Percentiles rank a stretch among this genome's conserved stretches.
Conservation (phyloP, 257 asterid species). For the Solanum boliviense region DNA sequence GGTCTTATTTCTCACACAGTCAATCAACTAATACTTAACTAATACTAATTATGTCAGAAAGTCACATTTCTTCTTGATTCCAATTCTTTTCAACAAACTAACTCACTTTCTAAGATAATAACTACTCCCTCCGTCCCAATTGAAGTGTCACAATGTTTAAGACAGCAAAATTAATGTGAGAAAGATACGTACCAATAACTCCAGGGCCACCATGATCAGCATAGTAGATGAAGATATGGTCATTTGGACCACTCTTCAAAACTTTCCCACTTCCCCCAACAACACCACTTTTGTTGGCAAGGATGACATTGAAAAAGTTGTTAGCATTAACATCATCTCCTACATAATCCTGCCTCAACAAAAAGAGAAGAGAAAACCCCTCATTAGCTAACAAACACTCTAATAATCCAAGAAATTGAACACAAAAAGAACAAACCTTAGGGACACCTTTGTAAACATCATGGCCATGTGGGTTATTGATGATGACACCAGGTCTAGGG, state of each 20-base stretch:
- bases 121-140: background rate
- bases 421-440: slow-evolving; percentile 37
- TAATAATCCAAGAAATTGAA: background rate
- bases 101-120: no score
- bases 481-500: slow-evolving; percentile 82
- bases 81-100: background rate
- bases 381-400: background rate
- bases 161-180: background rate
- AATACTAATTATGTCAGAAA: background rate
- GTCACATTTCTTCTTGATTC: no score
- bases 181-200: slow-evolving; percentile 48
- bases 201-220: slow-evolving; percentile 98
- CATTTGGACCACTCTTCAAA: slow-evolving; percentile 80
- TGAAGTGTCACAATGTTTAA: background rate
- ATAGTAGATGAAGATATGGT: slow-evolving; percentile 72
- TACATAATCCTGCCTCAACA: slow-evolving; percentile 63
- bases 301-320: slow-evolving; percentile 65
- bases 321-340: slow-evolving; percentile 56
- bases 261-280: slow-evolving; percentile 94
- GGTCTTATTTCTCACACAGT: background rate
- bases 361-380: background rate
- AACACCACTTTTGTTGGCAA: slow-evolving; percentile 61
- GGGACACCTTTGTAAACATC: slow-evolving; percentile 93
- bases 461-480: slow-evolving; percentile 69
- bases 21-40: background rate